Evolutionary conservation across 2,329 filamentous ascomycete genomes (phyloP).

Genomic region (Beauveria caledonica): DNA sequence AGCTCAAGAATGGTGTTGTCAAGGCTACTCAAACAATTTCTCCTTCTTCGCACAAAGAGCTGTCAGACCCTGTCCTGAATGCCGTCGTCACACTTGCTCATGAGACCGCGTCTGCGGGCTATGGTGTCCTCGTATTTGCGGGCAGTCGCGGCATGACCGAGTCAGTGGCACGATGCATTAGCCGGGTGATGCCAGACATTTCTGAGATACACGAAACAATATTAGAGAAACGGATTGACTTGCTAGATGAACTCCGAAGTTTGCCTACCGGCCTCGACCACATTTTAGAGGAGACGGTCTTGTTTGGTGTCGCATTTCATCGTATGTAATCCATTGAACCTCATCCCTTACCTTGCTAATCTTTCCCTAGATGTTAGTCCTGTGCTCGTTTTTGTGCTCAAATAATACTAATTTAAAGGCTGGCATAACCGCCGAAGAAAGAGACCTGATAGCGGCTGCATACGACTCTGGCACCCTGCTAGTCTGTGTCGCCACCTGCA

Average conservation of each 20-base stretch:
- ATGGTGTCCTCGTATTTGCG: constrained; percentile 66
- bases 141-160: constrained; percentile 62
- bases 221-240: constrained; percentile 52
- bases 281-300: constrained; percentile 54
- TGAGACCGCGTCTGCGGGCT: constrained; percentile 60
- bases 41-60: constrained; percentile 49
- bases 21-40: constrained; percentile 40
- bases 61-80: constrained; percentile 58
- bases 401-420: constrained; percentile 34
- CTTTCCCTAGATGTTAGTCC: constrained; percentile 28
- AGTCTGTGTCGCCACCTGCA: constrained; percentile 69
- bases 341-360: not conserved
- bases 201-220: constrained; percentile 37
- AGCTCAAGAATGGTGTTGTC: constrained; percentile 33
- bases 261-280: constrained; percentile 59
- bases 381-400: not conserved
- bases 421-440: constrained; percentile 65
- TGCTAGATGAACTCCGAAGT: constrained; percentile 58
- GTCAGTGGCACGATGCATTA: constrained; percentile 58
- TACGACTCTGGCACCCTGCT: constrained; percentile 62
- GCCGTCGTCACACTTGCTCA: constrained; percentile 61
- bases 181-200: constrained; percentile 52
- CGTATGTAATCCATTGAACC: constrained; percentile 34
- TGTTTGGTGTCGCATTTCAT: constrained; percentile 65
- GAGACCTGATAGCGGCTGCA: constrained; percentile 61